Evolutionary conservation across 148 eudicot genomes (phyloP).

Genomic region (Silene uniflora): DNA sequence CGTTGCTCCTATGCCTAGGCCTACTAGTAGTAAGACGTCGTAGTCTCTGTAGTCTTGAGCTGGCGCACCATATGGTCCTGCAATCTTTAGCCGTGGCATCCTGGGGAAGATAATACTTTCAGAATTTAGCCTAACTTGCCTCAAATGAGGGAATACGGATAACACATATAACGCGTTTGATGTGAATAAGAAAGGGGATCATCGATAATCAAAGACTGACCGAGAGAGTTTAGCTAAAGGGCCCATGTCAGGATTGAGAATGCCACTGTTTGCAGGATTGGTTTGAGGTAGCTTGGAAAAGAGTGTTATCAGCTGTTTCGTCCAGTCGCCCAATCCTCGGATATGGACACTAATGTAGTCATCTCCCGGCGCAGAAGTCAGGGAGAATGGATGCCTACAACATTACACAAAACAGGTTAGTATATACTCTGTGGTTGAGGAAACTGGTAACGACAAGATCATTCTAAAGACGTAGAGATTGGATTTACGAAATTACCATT

Average conservation of each 20-base stretch:
- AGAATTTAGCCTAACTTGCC: no score
- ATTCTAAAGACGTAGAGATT: neutral
- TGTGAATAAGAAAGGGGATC: neutral
- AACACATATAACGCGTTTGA: no score
- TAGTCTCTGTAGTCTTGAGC: slow-evolving; percentile 62
- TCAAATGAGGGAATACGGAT: no score
- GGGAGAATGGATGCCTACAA: slow-evolving; percentile 62
- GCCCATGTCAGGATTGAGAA: slow-evolving; percentile 45
- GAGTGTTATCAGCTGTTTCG: slow-evolving; percentile 42
- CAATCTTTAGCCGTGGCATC: slow-evolving; percentile 43
- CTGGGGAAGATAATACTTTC: neutral
- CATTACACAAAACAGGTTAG: neutral
- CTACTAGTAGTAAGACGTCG: slow-evolving; percentile 50
- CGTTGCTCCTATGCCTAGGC: slow-evolving; percentile 61
- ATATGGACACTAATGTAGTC: slow-evolving; percentile 62
- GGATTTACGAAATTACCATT: slow-evolving; percentile 35
- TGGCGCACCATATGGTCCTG: slow-evolving; percentile 62
- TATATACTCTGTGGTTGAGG: neutral
- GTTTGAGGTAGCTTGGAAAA: slow-evolving; percentile 46
- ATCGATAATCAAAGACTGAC: slow-evolving; percentile 15
- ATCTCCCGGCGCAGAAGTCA: slow-evolving; percentile 64
- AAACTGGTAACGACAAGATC: neutral
- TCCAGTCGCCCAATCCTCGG: slow-evolving; percentile 63
- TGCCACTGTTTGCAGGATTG: slow-evolving; percentile 43
- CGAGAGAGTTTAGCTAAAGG: slow-evolving; percentile 25